Conservation (phyloP, 768 basidiomycete species). For the Kwoniella newhampshirensis region DNA sequence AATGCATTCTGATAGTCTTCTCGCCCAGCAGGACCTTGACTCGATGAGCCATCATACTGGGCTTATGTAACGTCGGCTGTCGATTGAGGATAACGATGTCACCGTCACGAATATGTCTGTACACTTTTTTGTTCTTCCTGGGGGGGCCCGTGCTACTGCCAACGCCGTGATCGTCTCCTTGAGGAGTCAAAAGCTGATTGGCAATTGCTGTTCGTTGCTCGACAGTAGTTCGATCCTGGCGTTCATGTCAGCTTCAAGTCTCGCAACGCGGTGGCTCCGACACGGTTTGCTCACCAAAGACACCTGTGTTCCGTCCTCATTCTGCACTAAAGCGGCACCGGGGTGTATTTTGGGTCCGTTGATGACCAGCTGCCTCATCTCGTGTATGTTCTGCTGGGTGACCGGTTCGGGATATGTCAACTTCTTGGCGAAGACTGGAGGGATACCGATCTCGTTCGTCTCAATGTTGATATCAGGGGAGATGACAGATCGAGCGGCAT, state of each 20-base stretch:
- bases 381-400: conserved; percentile 82
- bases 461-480: conserved; percentile 99
- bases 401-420: conserved; percentile 98
- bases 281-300: conserved; percentile 79
- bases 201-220: conserved; percentile 94
- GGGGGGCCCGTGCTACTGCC: conserved; percentile 58
- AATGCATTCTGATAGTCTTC: conserved; percentile 99
- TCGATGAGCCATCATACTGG: conserved; percentile 98
- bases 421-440: conserved; percentile 94
- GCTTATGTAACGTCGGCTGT: conserved; percentile 97
- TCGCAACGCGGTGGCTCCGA: no score
- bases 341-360: conserved; percentile 85
- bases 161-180: conserved; percentile 62
- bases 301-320: conserved; percentile 86
- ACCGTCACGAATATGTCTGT: conserved; percentile 88
- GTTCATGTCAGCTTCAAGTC: no score
- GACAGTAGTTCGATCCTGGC: conserved; percentile 74
- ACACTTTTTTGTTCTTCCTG: conserved; percentile 95
- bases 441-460: conserved; percentile 96
- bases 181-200: conserved; percentile 89
- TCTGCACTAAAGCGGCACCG: conserved; percentile 90
- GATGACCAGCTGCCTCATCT: conserved; percentile 84
- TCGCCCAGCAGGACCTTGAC: conserved; percentile 89
- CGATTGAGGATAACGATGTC: conserved; percentile 94
- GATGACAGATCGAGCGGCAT: conserved; percentile 99